Conservation (phyloP, 257 asterid species). For the Jasminum sambac region DNA sequence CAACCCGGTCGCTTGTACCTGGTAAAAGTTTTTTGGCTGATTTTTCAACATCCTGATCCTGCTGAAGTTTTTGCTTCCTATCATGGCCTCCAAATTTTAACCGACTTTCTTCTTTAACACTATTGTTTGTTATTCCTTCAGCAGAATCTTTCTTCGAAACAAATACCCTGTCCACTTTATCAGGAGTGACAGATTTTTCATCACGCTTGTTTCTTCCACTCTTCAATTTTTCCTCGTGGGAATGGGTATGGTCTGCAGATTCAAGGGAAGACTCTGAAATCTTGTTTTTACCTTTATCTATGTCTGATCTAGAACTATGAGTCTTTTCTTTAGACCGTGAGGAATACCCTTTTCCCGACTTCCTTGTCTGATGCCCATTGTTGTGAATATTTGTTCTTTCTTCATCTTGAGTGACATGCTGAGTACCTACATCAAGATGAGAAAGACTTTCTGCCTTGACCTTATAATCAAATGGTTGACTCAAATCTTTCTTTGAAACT, state of each 20-base stretch:
- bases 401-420: slow-evolving; percentile 43
- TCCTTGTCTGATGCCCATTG: slow-evolving; percentile 47
- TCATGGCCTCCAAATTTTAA: slow-evolving; percentile 40
- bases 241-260: slow-evolving; percentile 36
- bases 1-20: slow-evolving; percentile 40
- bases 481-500: slow-evolving; percentile 28
- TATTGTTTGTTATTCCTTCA: slow-evolving; percentile 51
- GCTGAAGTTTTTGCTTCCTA: slow-evolving; percentile 44
- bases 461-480: slow-evolving; percentile 20
- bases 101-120: slow-evolving; percentile 46
- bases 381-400: slow-evolving; percentile 38
- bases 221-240: slow-evolving; percentile 55
- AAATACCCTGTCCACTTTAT: slow-evolving; percentile 43
- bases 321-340: slow-evolving; percentile 62
- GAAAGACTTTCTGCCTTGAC: slow-evolving; percentile 27
- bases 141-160: slow-evolving; percentile 52
- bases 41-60: slow-evolving; percentile 50
- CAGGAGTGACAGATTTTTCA: slow-evolving; percentile 51
- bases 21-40: slow-evolving; percentile 44
- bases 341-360: slow-evolving; percentile 61
- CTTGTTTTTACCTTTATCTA: slow-evolving; percentile 45
- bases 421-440: slow-evolving; percentile 28
- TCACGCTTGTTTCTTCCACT: slow-evolving; percentile 58
- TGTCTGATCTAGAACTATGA: slow-evolving; percentile 49
- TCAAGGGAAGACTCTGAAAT: slow-evolving; percentile 45